Evolutionary conservation across 2,329 filamentous ascomycete species (phyloP).

Genomic region (Lasiodiplodia citricola): DNA sequence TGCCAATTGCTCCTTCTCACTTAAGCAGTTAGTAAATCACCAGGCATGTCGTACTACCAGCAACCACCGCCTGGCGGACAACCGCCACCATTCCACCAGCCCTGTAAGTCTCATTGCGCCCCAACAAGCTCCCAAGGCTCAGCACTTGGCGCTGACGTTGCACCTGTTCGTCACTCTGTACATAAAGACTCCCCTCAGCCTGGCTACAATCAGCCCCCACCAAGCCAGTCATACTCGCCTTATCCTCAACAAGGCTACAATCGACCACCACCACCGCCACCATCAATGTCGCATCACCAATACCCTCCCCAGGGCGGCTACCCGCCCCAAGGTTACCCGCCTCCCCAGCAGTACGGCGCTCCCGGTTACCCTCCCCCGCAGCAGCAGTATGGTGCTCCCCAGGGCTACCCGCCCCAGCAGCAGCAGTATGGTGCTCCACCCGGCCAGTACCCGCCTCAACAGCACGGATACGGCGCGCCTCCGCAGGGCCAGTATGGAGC

Average conservation of each 20-base stretch:
- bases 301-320: conserved; percentile 40
- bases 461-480: conserved; percentile 41
- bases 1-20: conserved; percentile 14
- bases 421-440: conserved; percentile 29
- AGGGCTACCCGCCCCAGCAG: conserved; percentile 30
- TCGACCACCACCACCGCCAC: conserved; percentile 24
- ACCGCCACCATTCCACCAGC: conserved; percentile 34
- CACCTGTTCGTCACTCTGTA: neutral
- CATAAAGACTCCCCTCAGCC: conserved; percentile 26
- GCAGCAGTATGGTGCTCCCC: conserved; percentile 31
- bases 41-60: conserved; percentile 37
- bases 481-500: conserved; percentile 43
- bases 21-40: neutral
- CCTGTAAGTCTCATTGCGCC: conserved; percentile 36
- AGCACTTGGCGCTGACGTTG: conserved; percentile 31
- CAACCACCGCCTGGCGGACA: conserved; percentile 37
- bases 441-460: conserved; percentile 38
- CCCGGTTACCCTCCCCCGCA: conserved; percentile 16
- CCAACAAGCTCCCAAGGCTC: neutral
- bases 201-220: conserved; percentile 26
- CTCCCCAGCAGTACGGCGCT: conserved; percentile 34
- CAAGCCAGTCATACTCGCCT: conserved; percentile 33
- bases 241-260: conserved; percentile 33
- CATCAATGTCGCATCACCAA: conserved; percentile 34
- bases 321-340: conserved; percentile 34